phyloP scores from a whole-genome alignment of 2,329 filamentous ascomycete species.

The Ophiostoma angusticollis region DNA sequence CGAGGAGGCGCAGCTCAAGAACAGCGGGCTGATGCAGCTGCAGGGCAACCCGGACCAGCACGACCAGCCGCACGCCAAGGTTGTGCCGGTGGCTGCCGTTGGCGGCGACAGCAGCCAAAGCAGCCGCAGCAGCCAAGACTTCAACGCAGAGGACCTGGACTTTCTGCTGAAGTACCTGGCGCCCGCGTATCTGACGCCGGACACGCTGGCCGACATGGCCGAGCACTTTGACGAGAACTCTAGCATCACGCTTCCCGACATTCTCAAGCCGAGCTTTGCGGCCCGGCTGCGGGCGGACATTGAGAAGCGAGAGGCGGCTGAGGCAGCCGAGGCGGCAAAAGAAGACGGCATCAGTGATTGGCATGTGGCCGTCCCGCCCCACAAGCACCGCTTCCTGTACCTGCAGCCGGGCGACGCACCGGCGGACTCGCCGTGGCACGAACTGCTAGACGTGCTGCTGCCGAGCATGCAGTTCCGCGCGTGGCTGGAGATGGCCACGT shows the following conservation, averaged over 20 bases:
- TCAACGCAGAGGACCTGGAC: conserved; percentile 71
- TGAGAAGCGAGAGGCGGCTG: conserved; percentile 45
- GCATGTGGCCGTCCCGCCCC: conserved; percentile 73
- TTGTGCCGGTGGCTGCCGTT: conserved; percentile 24
- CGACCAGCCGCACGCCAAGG: conserved; percentile 59
- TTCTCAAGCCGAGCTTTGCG: conserved; percentile 69
- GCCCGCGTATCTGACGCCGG: conserved; percentile 81
- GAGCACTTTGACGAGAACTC: conserved; percentile 73
- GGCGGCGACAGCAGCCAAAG: conserved; percentile 33
- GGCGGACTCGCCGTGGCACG: conserved; percentile 50
- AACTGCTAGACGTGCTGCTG: conserved; percentile 69
- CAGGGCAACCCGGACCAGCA: conserved; percentile 86
- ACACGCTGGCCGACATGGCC: conserved; percentile 71
- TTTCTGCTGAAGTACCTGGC: conserved; percentile 85
- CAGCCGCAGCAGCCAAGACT: conserved; percentile 22
- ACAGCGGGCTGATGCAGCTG: conserved; percentile 83
- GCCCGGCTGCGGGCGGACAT: conserved; percentile 59
- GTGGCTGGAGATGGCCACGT: conserved; percentile 77
- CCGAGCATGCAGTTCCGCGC: conserved; percentile 78
- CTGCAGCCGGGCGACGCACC: conserved; percentile 39
- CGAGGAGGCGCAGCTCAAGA: conserved; percentile 77
- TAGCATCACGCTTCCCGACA: conserved; percentile 66
- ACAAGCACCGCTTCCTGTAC: conserved; percentile 91
- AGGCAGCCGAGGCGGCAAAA: conserved; percentile 30
- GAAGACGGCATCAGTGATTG: conserved; percentile 38